Percentiles rank a stretch among this genome's conserved stretches.
These are phyloP conservation scores for Cryphonectria carpinicola DNA, from an alignment of 2,329 filamentous ascomycete species.

Conservation along the genomic window DNA sequence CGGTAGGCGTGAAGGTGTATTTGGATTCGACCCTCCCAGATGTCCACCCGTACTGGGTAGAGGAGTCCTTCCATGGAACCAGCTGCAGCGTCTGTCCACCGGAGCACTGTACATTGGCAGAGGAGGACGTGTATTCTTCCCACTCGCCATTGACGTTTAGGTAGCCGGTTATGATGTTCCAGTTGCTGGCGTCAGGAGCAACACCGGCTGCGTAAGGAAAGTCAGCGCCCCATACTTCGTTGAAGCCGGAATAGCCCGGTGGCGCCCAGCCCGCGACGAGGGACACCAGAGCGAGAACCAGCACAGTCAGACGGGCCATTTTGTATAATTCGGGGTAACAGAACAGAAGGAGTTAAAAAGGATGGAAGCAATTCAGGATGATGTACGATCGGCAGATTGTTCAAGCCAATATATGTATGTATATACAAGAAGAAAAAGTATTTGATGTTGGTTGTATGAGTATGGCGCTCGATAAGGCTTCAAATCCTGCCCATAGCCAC, in stretches of 20 bases:
- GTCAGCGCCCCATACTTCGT: conserved; percentile 49
- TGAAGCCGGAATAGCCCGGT: conserved; percentile 47
- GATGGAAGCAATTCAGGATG: background rate
- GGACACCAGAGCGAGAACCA: conserved; percentile 30
- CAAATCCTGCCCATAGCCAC: background rate
- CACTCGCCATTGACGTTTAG: conserved; percentile 54
- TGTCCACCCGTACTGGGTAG: conserved; percentile 47
- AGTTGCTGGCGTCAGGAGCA: conserved; percentile 43
- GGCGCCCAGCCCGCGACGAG: conserved; percentile 40
- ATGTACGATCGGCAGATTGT: background rate
- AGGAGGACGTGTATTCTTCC: conserved; percentile 50
- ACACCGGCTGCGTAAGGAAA: conserved; percentile 48
- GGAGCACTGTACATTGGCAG: conserved; percentile 53
- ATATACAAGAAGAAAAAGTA: background rate
- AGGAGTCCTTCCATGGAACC: conserved; percentile 46
- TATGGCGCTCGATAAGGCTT: background rate
- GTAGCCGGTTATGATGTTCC: conserved; percentile 51
- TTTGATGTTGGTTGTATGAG: background rate
- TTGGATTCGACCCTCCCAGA: conserved; percentile 54
- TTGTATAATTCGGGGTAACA: background rate
- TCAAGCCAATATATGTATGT: background rate
- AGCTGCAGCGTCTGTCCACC: conserved; percentile 57
- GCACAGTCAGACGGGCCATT: background rate
- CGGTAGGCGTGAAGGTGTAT: conserved; percentile 48
- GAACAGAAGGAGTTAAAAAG: background rate